Conservation (phyloP, 257 asterid genomes). For the Penstemon barbatus region DNA sequence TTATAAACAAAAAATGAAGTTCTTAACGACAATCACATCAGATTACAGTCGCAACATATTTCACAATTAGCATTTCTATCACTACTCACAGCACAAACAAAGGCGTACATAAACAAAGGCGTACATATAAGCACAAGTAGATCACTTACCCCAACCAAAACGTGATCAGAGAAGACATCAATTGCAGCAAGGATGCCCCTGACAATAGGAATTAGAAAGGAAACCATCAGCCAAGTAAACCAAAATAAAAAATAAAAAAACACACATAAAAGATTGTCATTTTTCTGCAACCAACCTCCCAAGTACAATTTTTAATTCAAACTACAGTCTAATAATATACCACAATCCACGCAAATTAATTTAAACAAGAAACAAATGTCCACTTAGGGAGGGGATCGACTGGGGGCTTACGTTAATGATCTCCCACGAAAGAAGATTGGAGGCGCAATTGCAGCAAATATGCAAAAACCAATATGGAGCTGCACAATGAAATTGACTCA, state of each 20-base stretch:
- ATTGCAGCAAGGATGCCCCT: conserved; percentile 97
- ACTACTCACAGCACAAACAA: conserved; percentile 7
- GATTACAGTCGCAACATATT: not conserved
- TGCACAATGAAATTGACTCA: conserved; percentile 43
- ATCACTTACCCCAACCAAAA: conserved; percentile 86
- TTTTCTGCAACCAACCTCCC: conserved; percentile 1
- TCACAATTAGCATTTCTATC: not conserved
- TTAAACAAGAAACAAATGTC: conserved; percentile 16
- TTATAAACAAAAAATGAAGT: not conserved
- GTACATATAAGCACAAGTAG: conserved; percentile 16
- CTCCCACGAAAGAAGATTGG: conserved; percentile 86
- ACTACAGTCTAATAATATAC: conserved; percentile 13
- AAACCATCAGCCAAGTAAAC: not conserved
- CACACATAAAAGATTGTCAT: not conserved
- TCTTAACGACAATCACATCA: conserved; percentile 3
- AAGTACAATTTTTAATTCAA: conserved; percentile 6
- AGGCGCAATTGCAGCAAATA: conserved; percentile 97
- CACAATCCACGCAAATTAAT: not conserved
- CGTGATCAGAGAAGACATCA: conserved; percentile 85
- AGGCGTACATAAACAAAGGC: conserved; percentile 7
- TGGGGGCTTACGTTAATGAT: conserved; percentile 73
- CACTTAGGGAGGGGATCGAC: not conserved
- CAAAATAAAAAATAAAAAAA: not conserved
- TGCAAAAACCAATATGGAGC: conserved; percentile 93
- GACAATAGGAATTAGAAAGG: conserved; percentile 27